Evolutionary conservation across 179 eudicot species (phyloP), one percentile per base, ranked within the genome.

Genomic region (Spinacia oleracea): DNA sequence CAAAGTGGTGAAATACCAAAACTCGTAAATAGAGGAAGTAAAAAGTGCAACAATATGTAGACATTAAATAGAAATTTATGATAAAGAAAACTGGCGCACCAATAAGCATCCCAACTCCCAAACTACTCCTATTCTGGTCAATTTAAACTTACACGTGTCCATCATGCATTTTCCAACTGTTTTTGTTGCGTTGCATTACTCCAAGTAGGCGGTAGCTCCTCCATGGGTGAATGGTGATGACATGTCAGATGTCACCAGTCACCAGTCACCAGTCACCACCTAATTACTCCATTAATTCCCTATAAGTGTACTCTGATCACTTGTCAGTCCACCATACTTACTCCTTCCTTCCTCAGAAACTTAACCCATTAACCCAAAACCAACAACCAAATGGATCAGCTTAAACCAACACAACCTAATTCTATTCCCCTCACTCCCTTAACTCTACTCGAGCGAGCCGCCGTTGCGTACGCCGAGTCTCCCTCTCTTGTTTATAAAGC

Each of bases 381-480:
- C n/a, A n/a, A n/a, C n/a, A n/a, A n/a, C n/a, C n/a, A n/a, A n/a
- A 83, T 83, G 83, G 83, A 83, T 73, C 56, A 72, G 42, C 81
- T 83, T 6, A 80, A 67, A 21, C 83, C 53, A 46, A 66, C 23
- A 14, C 59, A 9, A 42, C 62, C 86, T 14, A 83, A 80, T 72
- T 80, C 86, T 10, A 2, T 67, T 46, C 81, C 83, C 38, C 78
- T 83, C 7, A 80, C 86, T 2, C 86, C 86, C 1, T 20, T 83
- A 59, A 68, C 42, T 25, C 77, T 77, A 68, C 9, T 83, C 29
- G 81, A 83, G 35, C 42, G 83, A 35, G 83, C 86, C 0, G 80
- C 86, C 15, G 32, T 71, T 0, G 78, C 76, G 1, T 83, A 80
- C n/a, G 66, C 73, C 27, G 83, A 77, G 27, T 80, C 73, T 62